Evolutionary conservation across 352 stramenopile species (phyloP).

Genomic region (Phytophthora lateralis): DNA sequence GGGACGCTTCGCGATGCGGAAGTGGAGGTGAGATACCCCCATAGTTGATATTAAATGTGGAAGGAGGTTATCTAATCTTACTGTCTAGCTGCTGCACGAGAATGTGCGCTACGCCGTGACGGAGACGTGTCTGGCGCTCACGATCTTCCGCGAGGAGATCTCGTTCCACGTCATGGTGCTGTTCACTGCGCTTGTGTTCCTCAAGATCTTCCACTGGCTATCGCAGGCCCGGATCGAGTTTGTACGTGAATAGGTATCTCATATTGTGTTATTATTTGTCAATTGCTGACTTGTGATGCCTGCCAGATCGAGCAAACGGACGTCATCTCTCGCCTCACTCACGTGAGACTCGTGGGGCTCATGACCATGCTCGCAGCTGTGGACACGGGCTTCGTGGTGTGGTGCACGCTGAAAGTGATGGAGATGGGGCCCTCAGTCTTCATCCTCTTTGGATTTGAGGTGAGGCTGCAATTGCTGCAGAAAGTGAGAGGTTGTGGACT

Average conservation of each 20-base stretch:
- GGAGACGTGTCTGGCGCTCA: constrained; percentile 99
- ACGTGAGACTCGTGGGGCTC: constrained; percentile 90
- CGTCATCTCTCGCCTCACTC: constrained; percentile 69
- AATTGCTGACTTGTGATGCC: constrained; percentile 4
- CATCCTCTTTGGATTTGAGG: constrained; percentile 97
- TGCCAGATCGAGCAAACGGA: constrained; percentile 90
- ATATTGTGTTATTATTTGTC: constrained; percentile 17
- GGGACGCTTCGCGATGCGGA: constrained; percentile 80
- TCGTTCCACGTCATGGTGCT: constrained; percentile 94
- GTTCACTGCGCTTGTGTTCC: constrained; percentile 96
- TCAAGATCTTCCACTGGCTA: constrained; percentile 95
- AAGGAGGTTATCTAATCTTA: constrained; percentile 6
- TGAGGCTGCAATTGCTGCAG: constrained; percentile 11
- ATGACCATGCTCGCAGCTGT: constrained; percentile 86
- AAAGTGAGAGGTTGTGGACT: neutral
- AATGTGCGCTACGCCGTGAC: constrained; percentile 98
- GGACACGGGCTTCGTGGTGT: constrained; percentile 90
- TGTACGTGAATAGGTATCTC: constrained; percentile 42
- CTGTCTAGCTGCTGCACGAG: constrained; percentile 86
- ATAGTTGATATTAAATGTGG: constrained; percentile 7
- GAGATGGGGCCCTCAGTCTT: constrained; percentile 91
- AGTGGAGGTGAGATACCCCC: constrained; percentile 60
- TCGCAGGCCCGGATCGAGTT: constrained; percentile 91
- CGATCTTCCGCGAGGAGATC: constrained; percentile 98
- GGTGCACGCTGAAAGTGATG: constrained; percentile 81